phyloP scores from a whole-genome alignment of 1,284 basidiomycete species.

The Golubevia sp. region DNA sequence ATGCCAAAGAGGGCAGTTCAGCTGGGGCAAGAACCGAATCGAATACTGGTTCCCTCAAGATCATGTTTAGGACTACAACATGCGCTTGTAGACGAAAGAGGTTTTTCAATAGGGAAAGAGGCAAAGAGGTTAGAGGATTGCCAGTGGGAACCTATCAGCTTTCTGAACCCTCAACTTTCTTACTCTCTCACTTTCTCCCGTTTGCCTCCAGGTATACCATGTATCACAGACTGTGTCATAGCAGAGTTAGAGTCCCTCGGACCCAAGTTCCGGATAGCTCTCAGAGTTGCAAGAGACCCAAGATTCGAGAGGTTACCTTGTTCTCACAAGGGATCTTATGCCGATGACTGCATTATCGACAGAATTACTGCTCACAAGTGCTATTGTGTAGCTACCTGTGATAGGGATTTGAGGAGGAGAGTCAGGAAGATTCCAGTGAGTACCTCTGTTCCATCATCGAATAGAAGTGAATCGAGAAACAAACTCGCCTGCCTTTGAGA shows the following conservation, averaged over 20 bases:
- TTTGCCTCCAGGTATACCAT: slow-evolving; percentile 79
- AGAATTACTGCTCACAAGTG: slow-evolving; percentile 92
- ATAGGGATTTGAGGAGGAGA: slow-evolving; percentile 87
- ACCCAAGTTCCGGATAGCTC: slow-evolving; percentile 89
- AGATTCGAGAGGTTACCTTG: slow-evolving; percentile 92
- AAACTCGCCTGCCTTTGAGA: too few species aligned
- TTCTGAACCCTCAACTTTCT: too few species aligned
- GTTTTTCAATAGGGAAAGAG: too few species aligned
- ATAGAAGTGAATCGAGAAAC: too few species aligned
- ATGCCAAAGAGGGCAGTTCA: too few species aligned
- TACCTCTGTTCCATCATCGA: slow-evolving; percentile 70
- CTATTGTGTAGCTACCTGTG: slow-evolving; percentile 97
- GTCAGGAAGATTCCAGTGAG: slow-evolving; percentile 73
- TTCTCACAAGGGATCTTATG: slow-evolving; percentile 92
- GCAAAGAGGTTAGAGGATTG: too few species aligned
- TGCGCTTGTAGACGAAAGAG: too few species aligned
- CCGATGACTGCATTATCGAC: slow-evolving; percentile 96
- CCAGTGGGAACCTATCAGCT: too few species aligned
- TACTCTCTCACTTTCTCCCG: slow-evolving; percentile 3
- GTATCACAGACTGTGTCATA: slow-evolving; percentile 97
- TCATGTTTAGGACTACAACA: too few species aligned
- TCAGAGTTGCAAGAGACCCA: slow-evolving; percentile 95
- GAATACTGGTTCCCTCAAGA: slow-evolving; percentile 3
- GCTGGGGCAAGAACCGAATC: background rate
- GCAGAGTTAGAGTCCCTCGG: slow-evolving; percentile 97